Evolutionary conservation across 257 asterid genomes (phyloP), one percentile per base, ranked within the genome.

Genomic region (Petunia secreta): DNA sequence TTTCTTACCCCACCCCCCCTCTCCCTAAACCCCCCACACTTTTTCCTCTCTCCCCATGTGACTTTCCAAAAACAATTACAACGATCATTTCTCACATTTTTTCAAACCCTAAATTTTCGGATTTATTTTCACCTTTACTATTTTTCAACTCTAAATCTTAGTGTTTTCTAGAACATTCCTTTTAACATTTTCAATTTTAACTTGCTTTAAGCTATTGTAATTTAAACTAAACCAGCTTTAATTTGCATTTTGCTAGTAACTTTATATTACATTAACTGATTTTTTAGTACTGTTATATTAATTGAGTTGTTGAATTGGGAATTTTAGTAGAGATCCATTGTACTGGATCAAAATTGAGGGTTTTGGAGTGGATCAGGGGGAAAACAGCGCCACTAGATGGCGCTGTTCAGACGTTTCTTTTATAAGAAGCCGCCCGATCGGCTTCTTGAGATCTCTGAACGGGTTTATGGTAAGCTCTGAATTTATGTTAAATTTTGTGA

Each of bases 371-470:
- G 89, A 84, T 87, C 84, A 81, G 87, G 87, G 85, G 82, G 67
- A 57, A 83, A 90, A 93, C 98, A 91, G 98, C 98, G 98, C 98
- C 98, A 89, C 85, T 86, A 78, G 83, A 96, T 96, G 99, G 98
- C 99, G 98, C 98, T 96, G 98, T 92, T 96, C 90, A 87, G 98
- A 84, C 90, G 98, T 64, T 92, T 96, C 93, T 96, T 96, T 82
- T 92, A 96, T 79, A 83, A 97, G 89, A 96, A 96, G 94, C 99
- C 99, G 66, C 99, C 99, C 57, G 99, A 96, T 90, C 97, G 98
- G 89, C 99, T 96, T 84, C 97, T 96, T 34, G 98, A 96, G 92
- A 96, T 96, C 86, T 94, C 98, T 53, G 99, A 96, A 86, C 88
- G 98, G 90, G 99, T 96, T 78, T 96, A 94, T 62, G 99, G 99